Conservation (phyloP, 805 yeast species). For the Starmerella apicola region DNA sequence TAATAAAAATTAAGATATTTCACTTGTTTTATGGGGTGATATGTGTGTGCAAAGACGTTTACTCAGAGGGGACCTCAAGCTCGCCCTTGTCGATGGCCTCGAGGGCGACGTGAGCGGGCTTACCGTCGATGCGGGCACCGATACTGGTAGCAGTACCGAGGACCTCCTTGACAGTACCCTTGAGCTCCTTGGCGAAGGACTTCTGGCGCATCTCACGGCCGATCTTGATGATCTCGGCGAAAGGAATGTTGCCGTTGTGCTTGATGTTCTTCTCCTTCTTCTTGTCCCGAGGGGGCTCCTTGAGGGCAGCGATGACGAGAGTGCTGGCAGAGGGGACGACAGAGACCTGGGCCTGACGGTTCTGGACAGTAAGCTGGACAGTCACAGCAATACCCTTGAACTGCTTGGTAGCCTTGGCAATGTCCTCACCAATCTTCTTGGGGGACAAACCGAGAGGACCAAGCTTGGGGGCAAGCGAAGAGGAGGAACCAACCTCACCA, state of each 20-base stretch:
- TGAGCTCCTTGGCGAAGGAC: conserved; percentile 94
- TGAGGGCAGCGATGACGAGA: conserved; percentile 95
- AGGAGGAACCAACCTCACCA: conserved; percentile 99
- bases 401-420: conserved; percentile 98
- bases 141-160: conserved; percentile 99
- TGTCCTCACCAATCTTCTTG: conserved; percentile 99
- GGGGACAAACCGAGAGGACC: conserved; percentile 99
- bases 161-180: conserved; percentile 96
- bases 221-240: conserved; percentile 90
- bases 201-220: conserved; percentile 97
- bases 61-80: conserved; percentile 48
- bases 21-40: no score
- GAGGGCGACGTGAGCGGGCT: conserved; percentile 98
- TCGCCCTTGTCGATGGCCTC: conserved; percentile 98
- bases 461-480: conserved; percentile 99
- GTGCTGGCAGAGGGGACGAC: conserved; percentile 99
- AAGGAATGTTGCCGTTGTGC: conserved; percentile 97
- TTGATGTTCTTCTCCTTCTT: conserved; percentile 99
- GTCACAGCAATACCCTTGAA: conserved; percentile 99
- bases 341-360: conserved; percentile 98
- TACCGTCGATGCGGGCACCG: conserved; percentile 98
- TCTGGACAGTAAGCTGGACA: conserved; percentile 95
- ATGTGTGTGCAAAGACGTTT: no score
- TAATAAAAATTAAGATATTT: conserved; percentile 7
- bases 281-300: conserved; percentile 99